phyloP scores from a whole-genome alignment of 2,329 filamentous ascomycete genomes.

The Xylaria sp. region DNA sequence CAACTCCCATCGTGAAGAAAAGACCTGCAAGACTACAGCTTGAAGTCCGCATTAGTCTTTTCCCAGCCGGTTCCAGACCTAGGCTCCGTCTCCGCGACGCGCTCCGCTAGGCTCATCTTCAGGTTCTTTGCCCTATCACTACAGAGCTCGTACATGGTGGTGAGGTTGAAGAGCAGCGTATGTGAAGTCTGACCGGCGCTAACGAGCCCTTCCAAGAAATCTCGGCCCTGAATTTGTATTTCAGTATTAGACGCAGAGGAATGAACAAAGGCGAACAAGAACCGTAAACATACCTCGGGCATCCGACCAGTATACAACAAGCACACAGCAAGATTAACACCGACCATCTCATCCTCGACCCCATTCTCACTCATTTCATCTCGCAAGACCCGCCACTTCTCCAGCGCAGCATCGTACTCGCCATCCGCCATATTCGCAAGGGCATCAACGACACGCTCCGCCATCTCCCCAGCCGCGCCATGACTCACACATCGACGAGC shows the following conservation, averaged over 20 bases:
- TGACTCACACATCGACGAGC: constrained; percentile 65
- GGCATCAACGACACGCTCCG: constrained; percentile 66
- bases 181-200: constrained; percentile 74
- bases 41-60: constrained; percentile 78
- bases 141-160: constrained; percentile 91
- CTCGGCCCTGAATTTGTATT: constrained; percentile 63
- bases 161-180: constrained; percentile 86
- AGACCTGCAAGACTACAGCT: constrained; percentile 62
- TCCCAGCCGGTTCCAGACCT: constrained; percentile 71
- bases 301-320: constrained; percentile 83
- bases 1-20: background rate
- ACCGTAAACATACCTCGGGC: constrained; percentile 65
- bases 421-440: constrained; percentile 83
- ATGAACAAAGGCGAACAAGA: background rate
- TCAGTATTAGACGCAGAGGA: constrained; percentile 1
- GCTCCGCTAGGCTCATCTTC: constrained; percentile 78
- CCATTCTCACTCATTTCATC: constrained; percentile 55
- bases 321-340: constrained; percentile 85
- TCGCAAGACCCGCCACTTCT: constrained; percentile 66
- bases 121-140: constrained; percentile 77
- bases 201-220: constrained; percentile 73
- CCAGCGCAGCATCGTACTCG: constrained; percentile 71
- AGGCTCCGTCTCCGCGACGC: constrained; percentile 68
- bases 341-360: constrained; percentile 72
- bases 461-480: constrained; percentile 37